A percentile compares a stretch with the other conserved stretches of the same genome.
phyloP scores from a whole-genome alignment of 140 eudicot species.

The Oenanthe javanica region DNA sequence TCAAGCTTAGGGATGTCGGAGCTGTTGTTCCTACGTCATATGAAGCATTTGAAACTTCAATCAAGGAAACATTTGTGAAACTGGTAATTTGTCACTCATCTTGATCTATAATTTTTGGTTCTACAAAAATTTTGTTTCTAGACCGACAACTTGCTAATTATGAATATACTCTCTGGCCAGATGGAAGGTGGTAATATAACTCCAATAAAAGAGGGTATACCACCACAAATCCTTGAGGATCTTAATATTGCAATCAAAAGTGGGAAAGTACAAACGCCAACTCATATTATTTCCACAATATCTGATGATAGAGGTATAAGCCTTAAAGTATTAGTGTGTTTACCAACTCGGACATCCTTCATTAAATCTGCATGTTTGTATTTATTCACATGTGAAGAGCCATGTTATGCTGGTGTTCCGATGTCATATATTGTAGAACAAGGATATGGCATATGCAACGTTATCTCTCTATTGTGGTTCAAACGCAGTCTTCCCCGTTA shows the following conservation, averaged over 20 bases:
- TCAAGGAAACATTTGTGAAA: slow-evolving; percentile 29
- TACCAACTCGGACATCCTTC: too few relatives aligned
- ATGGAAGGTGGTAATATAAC: slow-evolving; percentile 77
- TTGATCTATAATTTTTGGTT: neutral
- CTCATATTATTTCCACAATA: too few relatives aligned
- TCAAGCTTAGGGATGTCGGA: slow-evolving; percentile 89
- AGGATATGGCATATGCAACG: slow-evolving; percentile 89
- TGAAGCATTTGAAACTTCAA: slow-evolving; percentile 81
- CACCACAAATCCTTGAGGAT: slow-evolving; percentile 98
- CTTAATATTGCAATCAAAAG: slow-evolving; percentile 43
- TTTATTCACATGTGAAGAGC: too few relatives aligned
- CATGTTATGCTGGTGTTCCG: slow-evolving; percentile 36
- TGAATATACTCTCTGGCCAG: slow-evolving; percentile 23
- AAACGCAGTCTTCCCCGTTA: slow-evolving; percentile 95
- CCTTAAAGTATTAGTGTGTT: too few relatives aligned
- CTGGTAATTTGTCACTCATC: slow-evolving; percentile 29
- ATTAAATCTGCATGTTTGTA: too few relatives aligned
- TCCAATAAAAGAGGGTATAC: slow-evolving; percentile 69
- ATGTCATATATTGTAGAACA: slow-evolving; percentile 91
- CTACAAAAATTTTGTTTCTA: neutral
- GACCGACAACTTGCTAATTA: neutral
- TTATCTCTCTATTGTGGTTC: slow-evolving; percentile 88
- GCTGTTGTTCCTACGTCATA: slow-evolving; percentile 91
- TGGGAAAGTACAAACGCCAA: too few relatives aligned
- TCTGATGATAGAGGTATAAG: too few relatives aligned